Conservation (phyloP, 805 yeast species). For the Zygoascus biomembranicola region DNA sequence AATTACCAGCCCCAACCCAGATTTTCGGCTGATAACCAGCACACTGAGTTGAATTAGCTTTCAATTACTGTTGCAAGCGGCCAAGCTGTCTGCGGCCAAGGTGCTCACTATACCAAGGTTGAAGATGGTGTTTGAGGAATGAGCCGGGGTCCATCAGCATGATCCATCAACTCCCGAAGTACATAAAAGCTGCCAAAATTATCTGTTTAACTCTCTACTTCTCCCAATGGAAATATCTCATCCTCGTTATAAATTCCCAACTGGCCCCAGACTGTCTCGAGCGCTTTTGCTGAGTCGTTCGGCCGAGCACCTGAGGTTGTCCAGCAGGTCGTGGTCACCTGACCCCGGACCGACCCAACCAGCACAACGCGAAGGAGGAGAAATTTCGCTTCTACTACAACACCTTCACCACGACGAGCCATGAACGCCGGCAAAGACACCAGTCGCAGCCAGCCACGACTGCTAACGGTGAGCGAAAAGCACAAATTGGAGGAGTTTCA, state of each 20-base stretch:
- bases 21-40: no score
- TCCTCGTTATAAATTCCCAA: neutral
- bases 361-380: neutral
- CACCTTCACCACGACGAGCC: neutral
- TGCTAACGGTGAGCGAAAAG: slow-evolving; percentile 72
- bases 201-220: no score
- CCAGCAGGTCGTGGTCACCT: neutral
- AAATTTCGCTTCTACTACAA: neutral
- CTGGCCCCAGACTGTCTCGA: neutral
- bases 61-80: no score
- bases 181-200: no score
- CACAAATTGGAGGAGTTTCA: slow-evolving; percentile 84
- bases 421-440: neutral
- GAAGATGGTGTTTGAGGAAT: no score
- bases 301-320: neutral
- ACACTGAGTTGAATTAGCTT: no score
- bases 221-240: no score
- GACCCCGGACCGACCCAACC: neutral
- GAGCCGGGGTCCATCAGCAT: no score
- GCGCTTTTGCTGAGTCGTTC: neutral
- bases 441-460: slow-evolving; percentile 36
- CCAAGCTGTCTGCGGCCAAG: no score
- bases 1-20: no score
- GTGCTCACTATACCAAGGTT: no score
- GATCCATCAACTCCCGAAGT: no score